These are phyloP conservation scores for Rhizopogon rudus DNA, from an alignment of 768 basidiomycete species.

Conservation along the genomic window DNA sequence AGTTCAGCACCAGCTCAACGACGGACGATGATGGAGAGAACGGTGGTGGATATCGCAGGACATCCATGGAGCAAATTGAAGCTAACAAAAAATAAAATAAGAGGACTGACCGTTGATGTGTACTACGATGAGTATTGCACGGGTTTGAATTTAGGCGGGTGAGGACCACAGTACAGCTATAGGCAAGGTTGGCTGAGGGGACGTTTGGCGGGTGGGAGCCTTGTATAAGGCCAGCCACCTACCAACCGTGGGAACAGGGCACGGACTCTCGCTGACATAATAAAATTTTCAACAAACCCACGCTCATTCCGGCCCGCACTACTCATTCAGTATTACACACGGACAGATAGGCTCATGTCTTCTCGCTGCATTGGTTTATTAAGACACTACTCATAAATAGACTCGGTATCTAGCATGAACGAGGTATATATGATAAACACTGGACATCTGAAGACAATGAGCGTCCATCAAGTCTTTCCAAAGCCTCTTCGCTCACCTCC, in stretches of 20 bases:
- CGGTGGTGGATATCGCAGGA: slow-evolving; percentile 9
- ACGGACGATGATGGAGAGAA: slow-evolving; percentile 12
- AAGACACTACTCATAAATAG: no score
- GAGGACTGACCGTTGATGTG: slow-evolving; percentile 24
- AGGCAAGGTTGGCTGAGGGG: slow-evolving; percentile 31
- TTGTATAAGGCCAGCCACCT: slow-evolving; percentile 29
- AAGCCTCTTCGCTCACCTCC: neutral
- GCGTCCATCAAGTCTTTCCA: neutral
- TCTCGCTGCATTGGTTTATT: no score
- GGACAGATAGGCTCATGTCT: no score
- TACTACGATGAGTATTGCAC: slow-evolving; percentile 20
- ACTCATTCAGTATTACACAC: no score
- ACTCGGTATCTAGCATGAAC: no score
- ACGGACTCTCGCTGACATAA: slow-evolving; percentile 31
- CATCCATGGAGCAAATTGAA: slow-evolving; percentile 21
- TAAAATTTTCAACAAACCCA: slow-evolving; percentile 25
- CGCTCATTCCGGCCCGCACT: neutral
- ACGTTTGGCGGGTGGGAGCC: slow-evolving; percentile 34
- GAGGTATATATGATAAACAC: neutral
- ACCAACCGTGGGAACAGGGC: slow-evolving; percentile 30
- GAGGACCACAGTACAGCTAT: slow-evolving; percentile 30
- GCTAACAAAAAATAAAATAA: slow-evolving; percentile 15
- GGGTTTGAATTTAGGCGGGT: slow-evolving; percentile 29
- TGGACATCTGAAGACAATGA: neutral
- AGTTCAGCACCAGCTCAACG: slow-evolving; percentile 13